Base-by-base conservation (phyloP, 2,329 filamentous ascomycete species). In the Monascus ruber region DNA sequence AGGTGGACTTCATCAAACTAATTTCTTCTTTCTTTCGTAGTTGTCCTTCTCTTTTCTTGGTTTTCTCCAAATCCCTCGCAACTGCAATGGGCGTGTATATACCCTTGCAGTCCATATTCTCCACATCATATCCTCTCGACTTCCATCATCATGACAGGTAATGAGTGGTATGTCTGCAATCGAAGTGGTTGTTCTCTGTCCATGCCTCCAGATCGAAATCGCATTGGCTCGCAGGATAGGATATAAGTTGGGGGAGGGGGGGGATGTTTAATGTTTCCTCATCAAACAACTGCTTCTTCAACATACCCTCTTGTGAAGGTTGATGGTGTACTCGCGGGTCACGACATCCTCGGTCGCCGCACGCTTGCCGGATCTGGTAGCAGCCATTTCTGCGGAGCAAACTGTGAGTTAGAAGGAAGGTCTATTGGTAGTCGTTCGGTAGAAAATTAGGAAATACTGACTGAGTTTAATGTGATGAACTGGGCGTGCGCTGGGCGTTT, bases 311-410 rank as follows among this genome's bases (percentile, higher is more conserved):
- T 94, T 96, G 85, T 98, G 91, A 62, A 98, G 76, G 81, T 98
- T 89, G 76, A 98, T 96, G 72, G 91, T 98, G 82, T 98, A 98
- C 79, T 98, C 93, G 79, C 91, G 86, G 64, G 91, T 83, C 71
- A 98, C 89, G 68, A 98, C 93, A 74, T 98, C 89, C 72, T 86
- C 82, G 72, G 98, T 94, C 76, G 93, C 93, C 72, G 86, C 94
- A 68, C 88, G 85, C 76, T 81, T 83, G 68, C 70, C 73, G 60
- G 71, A 73, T 79, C 82, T 68, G 62, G 62, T 55, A 54, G 68
- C 64, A 60, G 79, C 81, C 78, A 83, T 83, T 66, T 74, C 72
- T 77, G 65, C 51, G 17, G 17, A 54, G 42, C 39, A 31, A 43
- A 46, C 27, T 38, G 31, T 7, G 17, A 60, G 79, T 81, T 43